Evolutionary conservation across 768 basidiomycete genomes (phyloP).

Genomic region (Boletus patriciae): DNA sequence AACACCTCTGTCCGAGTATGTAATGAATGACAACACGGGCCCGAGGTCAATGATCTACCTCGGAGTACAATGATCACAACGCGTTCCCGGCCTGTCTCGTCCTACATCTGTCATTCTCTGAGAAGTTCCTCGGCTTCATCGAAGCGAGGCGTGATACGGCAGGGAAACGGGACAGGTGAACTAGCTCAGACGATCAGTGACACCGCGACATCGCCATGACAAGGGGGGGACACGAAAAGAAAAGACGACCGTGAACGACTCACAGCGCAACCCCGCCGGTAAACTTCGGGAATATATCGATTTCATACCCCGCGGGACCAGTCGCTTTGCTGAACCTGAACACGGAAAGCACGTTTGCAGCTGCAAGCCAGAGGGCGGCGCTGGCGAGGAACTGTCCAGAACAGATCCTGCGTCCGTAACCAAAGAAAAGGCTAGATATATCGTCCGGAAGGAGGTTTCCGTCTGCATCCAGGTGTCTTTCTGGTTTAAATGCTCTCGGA

Average conservation of each 20-base stretch:
- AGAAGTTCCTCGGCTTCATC: constrained; percentile 6
- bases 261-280: constrained; percentile 15
- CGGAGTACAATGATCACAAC: not conserved
- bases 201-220: not conserved
- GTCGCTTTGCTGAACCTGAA: constrained; percentile 25
- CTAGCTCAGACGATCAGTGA: constrained; percentile 1
- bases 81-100: not conserved
- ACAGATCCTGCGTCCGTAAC: constrained; percentile 33
- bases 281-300: constrained; percentile 24
- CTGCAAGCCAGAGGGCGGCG: constrained; percentile 21
- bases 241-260: not conserved
- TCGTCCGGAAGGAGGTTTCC: constrained; percentile 24
- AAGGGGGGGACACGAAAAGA: not conserved
- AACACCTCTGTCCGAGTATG: not conserved
- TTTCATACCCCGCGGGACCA: constrained; percentile 22
- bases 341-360: constrained; percentile 17
- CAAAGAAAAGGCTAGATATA: constrained; percentile 29
- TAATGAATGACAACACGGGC: not conserved
- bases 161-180: constrained; percentile 17
- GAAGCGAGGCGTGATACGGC: constrained; percentile 21
- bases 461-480: constrained; percentile 29
- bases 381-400: constrained; percentile 24
- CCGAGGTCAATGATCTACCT: not conserved
- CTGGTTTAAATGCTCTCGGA: constrained; percentile 36
- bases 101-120: not conserved